Evolutionary conservation across 2,329 filamentous ascomycete genomes (phyloP).

Genomic region (Juglanconis oblonga): DNA sequence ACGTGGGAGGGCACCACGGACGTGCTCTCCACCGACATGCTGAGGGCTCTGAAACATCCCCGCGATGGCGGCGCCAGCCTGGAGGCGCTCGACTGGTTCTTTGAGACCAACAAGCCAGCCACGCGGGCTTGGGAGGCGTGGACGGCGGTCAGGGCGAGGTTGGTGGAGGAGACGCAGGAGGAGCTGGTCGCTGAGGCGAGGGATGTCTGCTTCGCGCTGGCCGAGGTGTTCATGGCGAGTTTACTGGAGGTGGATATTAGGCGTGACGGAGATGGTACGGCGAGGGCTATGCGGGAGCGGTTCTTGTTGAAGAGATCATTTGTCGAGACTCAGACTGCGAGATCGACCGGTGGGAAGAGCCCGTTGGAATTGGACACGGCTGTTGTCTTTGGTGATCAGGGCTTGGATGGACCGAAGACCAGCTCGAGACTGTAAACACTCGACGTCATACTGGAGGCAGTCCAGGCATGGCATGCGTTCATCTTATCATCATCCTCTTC

Average conservation of each 20-base stretch:
- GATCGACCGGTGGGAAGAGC: neutral
- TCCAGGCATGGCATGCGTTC: no score
- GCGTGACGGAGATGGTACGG: constrained; percentile 33
- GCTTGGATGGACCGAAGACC: neutral
- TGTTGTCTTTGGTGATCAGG: constrained; percentile 1
- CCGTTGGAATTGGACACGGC: neutral
- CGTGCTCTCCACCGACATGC: constrained; percentile 56
- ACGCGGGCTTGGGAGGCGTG: constrained; percentile 35
- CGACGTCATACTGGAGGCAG: neutral
- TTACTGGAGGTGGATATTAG: constrained; percentile 40
- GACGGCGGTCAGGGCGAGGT: constrained; percentile 33
- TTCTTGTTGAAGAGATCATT: constrained; percentile 34
- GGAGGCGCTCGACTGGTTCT: constrained; percentile 41
- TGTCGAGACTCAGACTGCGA: neutral
- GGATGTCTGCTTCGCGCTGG: constrained; percentile 39
- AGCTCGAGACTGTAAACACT: neutral
- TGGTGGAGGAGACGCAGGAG: constrained; percentile 33
- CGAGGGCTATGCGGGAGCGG: constrained; percentile 37
- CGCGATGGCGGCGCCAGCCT: constrained; percentile 24
- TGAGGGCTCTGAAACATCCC: constrained; percentile 44
- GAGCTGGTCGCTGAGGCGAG: constrained; percentile 46
- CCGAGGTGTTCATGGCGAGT: constrained; percentile 42
- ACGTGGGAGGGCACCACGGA: constrained; percentile 70
- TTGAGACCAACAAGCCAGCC: neutral
- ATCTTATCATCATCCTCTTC: no score